Evolutionary conservation across 2,329 filamentous ascomycete species (phyloP).

Genomic region (Botrytis elliptica): DNA sequence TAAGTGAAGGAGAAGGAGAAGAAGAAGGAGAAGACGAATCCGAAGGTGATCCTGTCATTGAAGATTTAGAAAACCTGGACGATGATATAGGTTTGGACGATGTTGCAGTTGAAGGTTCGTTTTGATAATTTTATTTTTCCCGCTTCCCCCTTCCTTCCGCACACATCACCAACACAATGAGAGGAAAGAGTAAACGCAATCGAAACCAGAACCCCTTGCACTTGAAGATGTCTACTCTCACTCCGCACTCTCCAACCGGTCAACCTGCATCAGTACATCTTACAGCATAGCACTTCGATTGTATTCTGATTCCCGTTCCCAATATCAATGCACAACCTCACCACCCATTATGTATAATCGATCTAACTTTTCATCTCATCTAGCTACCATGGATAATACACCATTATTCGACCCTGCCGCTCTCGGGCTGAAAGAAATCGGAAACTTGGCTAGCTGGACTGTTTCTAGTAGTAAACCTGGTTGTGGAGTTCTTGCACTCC

Average conservation of each 20-base stretch:
- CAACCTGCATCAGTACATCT: not conserved
- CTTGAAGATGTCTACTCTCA: not conserved
- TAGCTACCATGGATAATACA: conserved; percentile 39
- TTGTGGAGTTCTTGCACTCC: conserved; percentile 73
- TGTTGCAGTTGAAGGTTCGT: conserved; percentile 19
- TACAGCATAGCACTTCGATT: not conserved
- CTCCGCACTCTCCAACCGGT: not conserved
- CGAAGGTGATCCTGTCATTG: conserved; percentile 12
- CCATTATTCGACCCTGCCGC: conserved; percentile 50
- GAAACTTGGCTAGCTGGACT: conserved; percentile 78
- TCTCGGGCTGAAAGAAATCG: conserved; percentile 73
- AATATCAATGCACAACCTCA: not conserved
- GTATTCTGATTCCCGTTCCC: not conserved
- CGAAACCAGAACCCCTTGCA: not conserved
- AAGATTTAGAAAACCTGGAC: conserved; percentile 12
- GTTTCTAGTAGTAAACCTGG: conserved; percentile 80
- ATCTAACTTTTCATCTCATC: not conserved
- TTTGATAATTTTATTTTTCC: not conserved
- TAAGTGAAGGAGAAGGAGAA: conserved; percentile 23
- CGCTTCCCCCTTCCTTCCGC: not conserved
- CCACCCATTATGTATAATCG: conserved; percentile 18
- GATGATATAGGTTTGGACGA: conserved; percentile 22
- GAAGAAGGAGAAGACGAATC: conserved; percentile 21
- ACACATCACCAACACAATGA: not conserved
- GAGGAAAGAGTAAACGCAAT: not conserved